Evolutionary conservation across 1,284 basidiomycete species (phyloP).

Genomic region (Sanghuangporus weigelae): DNA sequence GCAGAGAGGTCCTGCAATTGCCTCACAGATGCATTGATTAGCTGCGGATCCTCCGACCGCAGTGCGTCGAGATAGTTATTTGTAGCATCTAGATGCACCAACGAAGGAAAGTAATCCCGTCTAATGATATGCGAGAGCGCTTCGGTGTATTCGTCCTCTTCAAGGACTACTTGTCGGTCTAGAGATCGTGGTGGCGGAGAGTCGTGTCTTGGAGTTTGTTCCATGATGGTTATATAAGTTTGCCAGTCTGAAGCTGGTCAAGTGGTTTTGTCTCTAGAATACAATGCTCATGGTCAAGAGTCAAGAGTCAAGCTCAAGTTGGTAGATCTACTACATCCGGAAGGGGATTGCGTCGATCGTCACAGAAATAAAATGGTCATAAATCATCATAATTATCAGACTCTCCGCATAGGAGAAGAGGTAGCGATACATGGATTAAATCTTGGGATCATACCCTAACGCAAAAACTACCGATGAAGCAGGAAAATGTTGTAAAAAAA

Average conservation of each 20-base stretch:
- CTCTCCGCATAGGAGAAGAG: neutral
- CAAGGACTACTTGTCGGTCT: slow-evolving; percentile 69
- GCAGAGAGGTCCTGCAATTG: slow-evolving; percentile 56
- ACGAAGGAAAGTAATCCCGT: slow-evolving; percentile 94
- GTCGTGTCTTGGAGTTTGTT: neutral
- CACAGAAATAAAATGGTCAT: neutral
- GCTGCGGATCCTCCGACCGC: slow-evolving; percentile 62
- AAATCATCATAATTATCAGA: slow-evolving; percentile 11
- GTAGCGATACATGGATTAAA: slow-evolving; percentile 21
- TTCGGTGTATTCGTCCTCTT: slow-evolving; percentile 93
- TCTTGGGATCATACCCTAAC: slow-evolving; percentile 12
- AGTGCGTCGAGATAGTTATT: slow-evolving; percentile 82
- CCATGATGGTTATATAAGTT: slow-evolving; percentile 2
- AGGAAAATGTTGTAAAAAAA: neutral
- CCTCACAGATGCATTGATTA: slow-evolving; percentile 70
- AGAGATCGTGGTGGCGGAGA: slow-evolving; percentile 46
- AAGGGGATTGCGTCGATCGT: neutral
- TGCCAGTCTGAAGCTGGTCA: neutral
- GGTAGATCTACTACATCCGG: neutral
- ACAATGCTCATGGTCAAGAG: neutral
- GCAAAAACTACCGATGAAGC: slow-evolving; percentile 5
- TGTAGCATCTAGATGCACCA: slow-evolving; percentile 82
- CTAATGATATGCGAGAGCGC: slow-evolving; percentile 93
- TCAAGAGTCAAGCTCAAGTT: neutral
- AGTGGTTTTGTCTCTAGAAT: neutral